Evolutionary conservation across 768 basidiomycete genomes (phyloP), one percentile per base, ranked within the genome.

Genomic region (Leucocoprinus leucothites): DNA sequence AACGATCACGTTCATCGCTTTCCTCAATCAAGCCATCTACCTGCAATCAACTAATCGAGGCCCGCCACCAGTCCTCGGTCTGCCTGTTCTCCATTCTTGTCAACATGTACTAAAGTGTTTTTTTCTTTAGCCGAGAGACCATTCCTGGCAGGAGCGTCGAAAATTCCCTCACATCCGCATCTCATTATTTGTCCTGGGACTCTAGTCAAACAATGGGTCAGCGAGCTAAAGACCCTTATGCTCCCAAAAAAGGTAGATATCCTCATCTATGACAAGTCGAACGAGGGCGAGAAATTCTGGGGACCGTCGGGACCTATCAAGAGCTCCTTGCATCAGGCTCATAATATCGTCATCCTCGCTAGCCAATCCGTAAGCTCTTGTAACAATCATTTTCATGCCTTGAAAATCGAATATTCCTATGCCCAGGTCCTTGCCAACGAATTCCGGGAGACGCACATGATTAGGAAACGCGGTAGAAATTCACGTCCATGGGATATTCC

Each of bases 321-420:
- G 0, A 3, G 6, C 3, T 65, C 68, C 0, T 56, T 60, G 1
- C 62, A 64, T 22, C 21, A 43, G 0, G 28, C 41, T 0, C 54
- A 60, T 22, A 53, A 60, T 0, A 64, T 69, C 14, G 58, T 70
- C 18, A 21, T 31, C 31, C 6, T 71, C 21, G 61, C 63, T 0
- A 56, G 58, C 4, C 66, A 68, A n/a, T 63, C 67, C 1, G 69
- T 71, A 53, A 24, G 66, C 13, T 60, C n/a, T n/a, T n/a, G n/a
- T n/a, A n/a, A n/a, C n/a, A n/a, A n/a, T 3, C 36, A 2, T 19
- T 3, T 19, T 28, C n/a, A n/a, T 19, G 34, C 42, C 4, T 2
- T 25, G 19, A 5, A 7, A 31, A 31, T 31, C 31, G 11, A 31
- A 5, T 11, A 31, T 11, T 22, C 7, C 19, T 16, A 13, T 38